Evolutionary conservation across 202 grass and related monocot species (phyloP).

Genomic region (Thinopyrum obtusiflorum): DNA sequence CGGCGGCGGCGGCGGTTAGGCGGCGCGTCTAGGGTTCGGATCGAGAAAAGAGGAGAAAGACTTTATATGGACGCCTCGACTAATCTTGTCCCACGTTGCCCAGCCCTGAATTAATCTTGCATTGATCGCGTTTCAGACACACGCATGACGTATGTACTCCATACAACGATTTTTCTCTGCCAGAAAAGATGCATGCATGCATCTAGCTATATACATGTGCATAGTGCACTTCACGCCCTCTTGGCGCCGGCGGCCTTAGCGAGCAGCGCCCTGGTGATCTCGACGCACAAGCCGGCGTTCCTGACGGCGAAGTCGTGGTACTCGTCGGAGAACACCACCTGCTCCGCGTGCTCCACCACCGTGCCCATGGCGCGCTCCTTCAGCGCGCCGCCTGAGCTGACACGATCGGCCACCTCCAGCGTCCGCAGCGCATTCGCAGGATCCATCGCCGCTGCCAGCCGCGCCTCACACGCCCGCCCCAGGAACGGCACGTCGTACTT

Average conservation of each 20-base stretch:
- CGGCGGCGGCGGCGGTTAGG: background rate
- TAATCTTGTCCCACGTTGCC: no score
- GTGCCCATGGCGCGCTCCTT: constrained; percentile 57
- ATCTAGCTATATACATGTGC: background rate
- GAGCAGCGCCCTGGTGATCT: constrained; percentile 71
- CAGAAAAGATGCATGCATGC: background rate
- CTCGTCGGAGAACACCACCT: constrained; percentile 57
- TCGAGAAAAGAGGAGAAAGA: background rate
- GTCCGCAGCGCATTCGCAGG: constrained; percentile 52
- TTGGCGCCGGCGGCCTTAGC: constrained; percentile 1
- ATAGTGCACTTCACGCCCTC: background rate
- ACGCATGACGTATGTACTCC: no score
- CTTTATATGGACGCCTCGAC: no score
- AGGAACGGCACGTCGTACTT: constrained; percentile 84
- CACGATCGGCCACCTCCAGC: constrained; percentile 60
- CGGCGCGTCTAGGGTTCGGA: background rate
- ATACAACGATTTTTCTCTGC: no score
- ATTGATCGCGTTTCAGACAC: no score
- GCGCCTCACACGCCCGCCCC: constrained; percentile 45
- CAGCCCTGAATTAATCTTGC: no score
- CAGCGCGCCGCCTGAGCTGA: constrained; percentile 39
- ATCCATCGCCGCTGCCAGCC: constrained; percentile 35
- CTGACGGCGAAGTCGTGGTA: constrained; percentile 51
- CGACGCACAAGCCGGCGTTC: constrained; percentile 60
- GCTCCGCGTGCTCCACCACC: constrained; percentile 54